phyloP scores from a whole-genome alignment of 805 yeast genomes.

The Pichia pseudocactophila region DNA sequence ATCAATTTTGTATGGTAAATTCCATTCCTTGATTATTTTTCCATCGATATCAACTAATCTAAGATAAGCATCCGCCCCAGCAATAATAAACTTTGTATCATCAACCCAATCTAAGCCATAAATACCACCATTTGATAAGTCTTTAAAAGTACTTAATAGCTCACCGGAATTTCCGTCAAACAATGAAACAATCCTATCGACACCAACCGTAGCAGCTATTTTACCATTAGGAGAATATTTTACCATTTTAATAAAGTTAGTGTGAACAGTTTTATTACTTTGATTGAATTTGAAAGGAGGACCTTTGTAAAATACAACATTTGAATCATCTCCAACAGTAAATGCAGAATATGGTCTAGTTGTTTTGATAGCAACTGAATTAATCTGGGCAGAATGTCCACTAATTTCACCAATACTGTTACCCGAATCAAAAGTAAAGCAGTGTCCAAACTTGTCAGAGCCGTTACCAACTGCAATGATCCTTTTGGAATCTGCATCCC shows the following conservation, averaged over 20 bases:
- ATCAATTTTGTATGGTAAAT: conserved; percentile 36
- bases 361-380: conserved; percentile 77
- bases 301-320: conserved; percentile 76
- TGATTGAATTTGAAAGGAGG: conserved; percentile 87
- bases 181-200: conserved; percentile 67
- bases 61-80: conserved; percentile 74
- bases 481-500: conserved; percentile 87
- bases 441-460: conserved; percentile 83
- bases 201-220: conserved; percentile 68
- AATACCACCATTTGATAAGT: conserved; percentile 67
- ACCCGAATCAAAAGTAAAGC: conserved; percentile 90
- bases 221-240: conserved; percentile 77
- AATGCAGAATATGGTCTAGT: conserved; percentile 89
- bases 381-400: conserved; percentile 80
- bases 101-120: conserved; percentile 65
- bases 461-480: conserved; percentile 94
- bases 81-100: conserved; percentile 60
- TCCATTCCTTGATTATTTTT: conserved; percentile 42
- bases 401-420: conserved; percentile 94
- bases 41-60: conserved; percentile 55
- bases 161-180: conserved; percentile 90
- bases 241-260: conserved; percentile 73
- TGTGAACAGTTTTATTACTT: conserved; percentile 65
- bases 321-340: conserved; percentile 84
- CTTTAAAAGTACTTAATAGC: conserved; percentile 41